phyloP scores from a whole-genome alignment of 2,329 filamentous ascomycete genomes.

The Botrytis elliptica region DNA sequence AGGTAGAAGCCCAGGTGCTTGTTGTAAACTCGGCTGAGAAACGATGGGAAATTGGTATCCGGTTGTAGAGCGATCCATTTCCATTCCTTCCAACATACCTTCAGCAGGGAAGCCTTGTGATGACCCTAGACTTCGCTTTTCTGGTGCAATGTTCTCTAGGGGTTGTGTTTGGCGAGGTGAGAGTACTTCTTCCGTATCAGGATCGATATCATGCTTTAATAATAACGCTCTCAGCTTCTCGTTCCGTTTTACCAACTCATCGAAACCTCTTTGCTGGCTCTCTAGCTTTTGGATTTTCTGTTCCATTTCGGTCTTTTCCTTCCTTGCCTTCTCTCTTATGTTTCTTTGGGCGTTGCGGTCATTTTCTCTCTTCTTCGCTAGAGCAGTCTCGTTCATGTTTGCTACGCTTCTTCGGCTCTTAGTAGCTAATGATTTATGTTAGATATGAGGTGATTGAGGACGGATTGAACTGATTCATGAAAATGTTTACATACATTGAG shows the following conservation, averaged over 20 bases:
- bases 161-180: background rate
- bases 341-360: slow-evolving; percentile 9
- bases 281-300: background rate
- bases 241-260: background rate
- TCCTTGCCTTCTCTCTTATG: slow-evolving; percentile 1
- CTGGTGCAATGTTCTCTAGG: background rate
- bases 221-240: background rate
- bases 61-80: background rate
- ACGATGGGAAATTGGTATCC: background rate
- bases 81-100: background rate
- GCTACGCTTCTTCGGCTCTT: slow-evolving; percentile 6
- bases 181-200: background rate
- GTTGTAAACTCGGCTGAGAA: background rate
- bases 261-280: background rate
- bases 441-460: background rate
- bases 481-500: background rate
- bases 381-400: slow-evolving; percentile 7
- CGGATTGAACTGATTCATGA: background rate
- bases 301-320: background rate
- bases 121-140: background rate
- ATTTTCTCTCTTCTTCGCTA: slow-evolving; percentile 12
- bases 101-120: background rate
- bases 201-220: background rate
- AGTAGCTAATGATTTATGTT: background rate
- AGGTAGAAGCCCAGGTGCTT: background rate